Percentiles rank a stretch among this genome's conserved stretches.
phyloP scores from a whole-genome alignment of 441 rosid genomes.

The Lepidium campestre region DNA sequence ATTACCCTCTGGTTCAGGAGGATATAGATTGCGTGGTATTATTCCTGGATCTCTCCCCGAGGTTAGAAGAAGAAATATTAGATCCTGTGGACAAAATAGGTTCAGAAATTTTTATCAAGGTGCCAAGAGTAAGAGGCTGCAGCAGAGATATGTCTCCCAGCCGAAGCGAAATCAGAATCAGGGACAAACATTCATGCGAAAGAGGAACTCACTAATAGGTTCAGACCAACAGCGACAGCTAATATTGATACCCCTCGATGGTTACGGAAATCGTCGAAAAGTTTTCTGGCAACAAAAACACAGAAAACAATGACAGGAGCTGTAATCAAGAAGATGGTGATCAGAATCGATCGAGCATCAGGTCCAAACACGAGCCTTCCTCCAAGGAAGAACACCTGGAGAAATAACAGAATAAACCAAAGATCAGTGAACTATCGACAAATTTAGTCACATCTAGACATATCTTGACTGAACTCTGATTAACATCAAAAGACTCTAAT shows the following conservation, averaged over 20 bases:
- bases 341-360: constrained; percentile 69
- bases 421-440: not conserved
- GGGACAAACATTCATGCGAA: not conserved
- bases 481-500: not conserved
- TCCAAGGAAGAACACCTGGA: constrained; percentile 63
- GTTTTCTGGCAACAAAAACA: constrained; percentile 59
- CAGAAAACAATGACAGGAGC: constrained; percentile 71
- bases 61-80: constrained; percentile 71
- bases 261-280: constrained; percentile 63
- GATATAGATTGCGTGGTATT: constrained; percentile 71
- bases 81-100: constrained; percentile 45
- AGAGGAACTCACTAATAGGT: constrained; percentile 54
- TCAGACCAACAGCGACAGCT: constrained; percentile 48
- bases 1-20: constrained; percentile 75
- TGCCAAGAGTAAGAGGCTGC: not conserved
- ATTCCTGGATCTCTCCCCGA: constrained; percentile 99
- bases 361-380: constrained; percentile 97
- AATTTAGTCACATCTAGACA: not conserved
- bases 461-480: not conserved
- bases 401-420: not conserved
- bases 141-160: not conserved
- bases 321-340: constrained; percentile 63
- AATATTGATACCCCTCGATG: constrained; percentile 57
- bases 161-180: not conserved
- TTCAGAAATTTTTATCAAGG: not conserved